Base-by-base conservation (phyloP, 306 rosid genomes). In the Sophora flavescens region DNA sequence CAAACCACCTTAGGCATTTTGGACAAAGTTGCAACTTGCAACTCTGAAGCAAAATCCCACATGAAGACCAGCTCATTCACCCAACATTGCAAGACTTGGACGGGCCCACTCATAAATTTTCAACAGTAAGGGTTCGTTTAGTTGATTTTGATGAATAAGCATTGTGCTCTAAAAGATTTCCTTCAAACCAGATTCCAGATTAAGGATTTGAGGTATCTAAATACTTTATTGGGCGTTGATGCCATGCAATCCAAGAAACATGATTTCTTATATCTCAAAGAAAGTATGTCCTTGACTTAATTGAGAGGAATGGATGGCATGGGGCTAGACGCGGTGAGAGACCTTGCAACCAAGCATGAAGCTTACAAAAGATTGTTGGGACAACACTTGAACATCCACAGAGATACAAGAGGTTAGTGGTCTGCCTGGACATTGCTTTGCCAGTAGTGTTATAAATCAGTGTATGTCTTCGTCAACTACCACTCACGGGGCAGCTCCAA, bases 361-460 rank as follows among this genome's bases (percentile, higher is more conserved):
- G 48, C 60, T 18, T 17, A 54, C 62, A 22, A 56, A 15, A 56
- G 26, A 56, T 22, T 22, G 39, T 12, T 28, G 18, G 8, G 38
- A 6, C n/a, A 26, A 30, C 8, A 11, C 39, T 62, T 7, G 16
- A 8, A 14, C n/a, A 63, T 22, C 63, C 6, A 18, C 16, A 44
- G 26, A 59, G 38, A 69, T 58, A 59, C 17, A 78, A 26, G 15
- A 59, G 54, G 35, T 38, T 68, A 9, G 70, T 59, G 68, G 76
- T 62, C 39, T 59, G 59, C 26, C 70, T 38, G 50, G 32, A 59
- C 14, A 68, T 68, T 32, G 63, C 17, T 67, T 59, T 68, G 75
- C 52, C 69, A 16, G 35, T 13, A 62, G 8, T 62, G 67, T 48
- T 33, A 60, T 16, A 3, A 51, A 4, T 60, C 70, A 58, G 60